phyloP scores from a whole-genome alignment of 306 rosid genomes.

The Citrullus amarus region DNA sequence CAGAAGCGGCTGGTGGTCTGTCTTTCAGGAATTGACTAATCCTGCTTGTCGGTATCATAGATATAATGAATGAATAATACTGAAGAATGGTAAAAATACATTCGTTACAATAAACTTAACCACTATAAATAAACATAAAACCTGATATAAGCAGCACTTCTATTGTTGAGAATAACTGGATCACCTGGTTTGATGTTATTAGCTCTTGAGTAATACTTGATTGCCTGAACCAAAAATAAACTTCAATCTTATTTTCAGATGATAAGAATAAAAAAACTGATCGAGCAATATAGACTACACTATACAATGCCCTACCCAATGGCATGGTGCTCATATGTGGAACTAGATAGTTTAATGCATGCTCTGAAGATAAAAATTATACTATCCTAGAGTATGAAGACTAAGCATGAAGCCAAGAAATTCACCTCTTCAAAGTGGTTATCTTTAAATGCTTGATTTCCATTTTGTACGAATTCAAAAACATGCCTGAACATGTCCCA shows the following conservation, averaged over 20 bases:
- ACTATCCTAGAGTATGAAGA: neutral
- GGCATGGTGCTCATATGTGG: neutral
- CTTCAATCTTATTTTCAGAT: slow-evolving; percentile 5
- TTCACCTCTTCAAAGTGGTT: slow-evolving; percentile 61
- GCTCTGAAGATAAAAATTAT: neutral
- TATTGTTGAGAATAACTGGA: slow-evolving; percentile 66
- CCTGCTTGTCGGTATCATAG: slow-evolving; percentile 36
- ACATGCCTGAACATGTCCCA: slow-evolving; percentile 44
- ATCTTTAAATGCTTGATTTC: slow-evolving; percentile 60
- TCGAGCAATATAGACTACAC: neutral
- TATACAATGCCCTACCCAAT: neutral
- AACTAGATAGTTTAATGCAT: neutral
- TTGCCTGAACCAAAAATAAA: slow-evolving; percentile 50
- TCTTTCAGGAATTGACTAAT: slow-evolving; percentile 49
- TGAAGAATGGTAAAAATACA: slow-evolving; percentile 8
- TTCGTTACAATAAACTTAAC: neutral
- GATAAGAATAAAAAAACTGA: neutral
- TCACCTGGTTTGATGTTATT: slow-evolving; percentile 67
- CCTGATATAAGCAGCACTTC: slow-evolving; percentile 85
- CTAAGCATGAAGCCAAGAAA: neutral
- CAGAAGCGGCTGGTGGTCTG: slow-evolving; percentile 72
- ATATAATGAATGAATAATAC: slow-evolving; percentile 6
- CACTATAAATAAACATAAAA: slow-evolving; percentile 7
- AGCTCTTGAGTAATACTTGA: slow-evolving; percentile 68
- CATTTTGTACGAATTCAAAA: slow-evolving; percentile 51